Base-by-base conservation (phyloP, 441 rosid genomes). In the Arabidopsis lyrata region DNA sequence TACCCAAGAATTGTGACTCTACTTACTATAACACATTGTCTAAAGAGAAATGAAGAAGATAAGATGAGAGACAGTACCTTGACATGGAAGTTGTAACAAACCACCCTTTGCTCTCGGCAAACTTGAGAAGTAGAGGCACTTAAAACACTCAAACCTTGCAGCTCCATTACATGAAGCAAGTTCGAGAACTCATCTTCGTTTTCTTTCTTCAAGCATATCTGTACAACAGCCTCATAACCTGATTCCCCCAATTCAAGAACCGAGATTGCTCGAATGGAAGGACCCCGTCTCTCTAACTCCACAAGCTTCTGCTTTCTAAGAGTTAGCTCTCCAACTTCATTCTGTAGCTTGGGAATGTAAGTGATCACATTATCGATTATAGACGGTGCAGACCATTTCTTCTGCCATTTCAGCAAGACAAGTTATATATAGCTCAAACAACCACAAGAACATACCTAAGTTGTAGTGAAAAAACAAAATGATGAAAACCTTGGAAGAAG, bases 341-440 rank as follows among this genome's bases (percentile, higher is more conserved):
- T 69, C 16, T 61, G 79, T 18, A 84, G 71, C 71, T 78, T 80
- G 2, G 88, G 86, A 66, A 84, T 83, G 82, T 83, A 86, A 50
- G 80, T 74, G 4, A 80, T 58, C 22, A 69, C 78, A 63, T 74
- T 77, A 48, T 84, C 86, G 3, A 84, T 73, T 11, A 86, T 78
- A 54, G 63, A 64, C 0, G 84, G 84, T 5, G 86, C 76, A 69
- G 82, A 77, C 78, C 80, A 63, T 70, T 78, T 84, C 77, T 84
- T 83, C 85, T 84, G 72, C 66, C 47, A n/a, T 18, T 1, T 44
- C 6, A 63, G 15, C 1, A 38, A 14, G 0, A 63, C 48, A 7
- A 35, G 29, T 27, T 35, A 3, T 34, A 67, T 35, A 3, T 44
- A 67, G 22, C 10, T 35, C n/a, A 63, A 27, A 22, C 20, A 49